These are phyloP conservation scores for Microsporum canis DNA, from an alignment of 2,329 filamentous ascomycete species.

Conservation along the genomic window DNA sequence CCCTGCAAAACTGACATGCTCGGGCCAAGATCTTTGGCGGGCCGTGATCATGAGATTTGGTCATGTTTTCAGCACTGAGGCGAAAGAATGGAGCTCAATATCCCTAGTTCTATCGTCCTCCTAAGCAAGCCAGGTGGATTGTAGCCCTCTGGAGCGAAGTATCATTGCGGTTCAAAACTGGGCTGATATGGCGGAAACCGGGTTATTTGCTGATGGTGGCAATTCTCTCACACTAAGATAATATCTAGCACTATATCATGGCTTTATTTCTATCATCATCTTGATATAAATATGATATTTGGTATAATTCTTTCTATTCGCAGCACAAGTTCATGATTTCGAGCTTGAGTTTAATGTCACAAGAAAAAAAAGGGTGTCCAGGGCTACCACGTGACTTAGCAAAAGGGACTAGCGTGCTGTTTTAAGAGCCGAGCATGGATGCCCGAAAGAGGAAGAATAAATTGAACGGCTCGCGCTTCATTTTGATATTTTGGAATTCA, in stretches of 20 bases:
- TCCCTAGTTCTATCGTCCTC: background rate
- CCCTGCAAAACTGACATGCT: constrained; percentile 28
- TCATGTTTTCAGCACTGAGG: constrained; percentile 5
- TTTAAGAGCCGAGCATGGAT: background rate
- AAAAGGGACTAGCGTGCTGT: background rate
- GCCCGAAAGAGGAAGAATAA: background rate
- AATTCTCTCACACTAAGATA: background rate
- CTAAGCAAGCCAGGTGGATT: background rate
- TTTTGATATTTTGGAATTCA: background rate
- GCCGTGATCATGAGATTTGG: constrained; percentile 10
- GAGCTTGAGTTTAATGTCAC: background rate
- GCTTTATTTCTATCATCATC: background rate
- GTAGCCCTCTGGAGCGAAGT: background rate
- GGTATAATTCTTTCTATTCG: background rate
- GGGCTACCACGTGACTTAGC: background rate
- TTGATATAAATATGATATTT: background rate
- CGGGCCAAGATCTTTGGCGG: constrained; percentile 17
- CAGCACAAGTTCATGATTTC: background rate
- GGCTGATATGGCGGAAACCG: background rate
- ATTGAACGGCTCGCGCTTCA: background rate
- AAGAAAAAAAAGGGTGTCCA: background rate
- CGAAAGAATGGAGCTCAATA: background rate
- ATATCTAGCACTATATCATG: background rate
- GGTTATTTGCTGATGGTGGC: background rate
- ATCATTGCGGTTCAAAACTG: background rate